These are phyloP conservation scores for Globisporangium apiculatum DNA, from an alignment of 352 stramenopile genomes.

Conservation along the genomic window DNA sequence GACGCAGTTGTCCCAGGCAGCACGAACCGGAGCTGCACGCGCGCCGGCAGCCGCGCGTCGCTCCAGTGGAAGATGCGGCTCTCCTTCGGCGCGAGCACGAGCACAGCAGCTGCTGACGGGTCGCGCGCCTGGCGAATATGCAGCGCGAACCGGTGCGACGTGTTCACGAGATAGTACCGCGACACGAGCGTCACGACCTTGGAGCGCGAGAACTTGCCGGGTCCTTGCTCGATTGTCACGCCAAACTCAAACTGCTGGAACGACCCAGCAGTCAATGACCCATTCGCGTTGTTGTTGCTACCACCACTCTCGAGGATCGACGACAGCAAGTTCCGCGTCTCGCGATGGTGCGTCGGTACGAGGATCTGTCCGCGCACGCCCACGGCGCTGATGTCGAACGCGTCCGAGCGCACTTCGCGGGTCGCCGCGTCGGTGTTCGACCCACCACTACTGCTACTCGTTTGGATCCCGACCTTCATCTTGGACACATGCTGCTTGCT, in stretches of 20 bases:
- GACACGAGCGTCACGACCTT: slow-evolving; percentile 75
- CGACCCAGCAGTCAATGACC: slow-evolving; percentile 18
- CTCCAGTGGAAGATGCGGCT: slow-evolving; percentile 80
- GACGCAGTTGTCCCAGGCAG: slow-evolving; percentile 15
- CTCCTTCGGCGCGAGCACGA: slow-evolving; percentile 41
- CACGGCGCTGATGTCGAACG: slow-evolving; percentile 75
- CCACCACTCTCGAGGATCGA: slow-evolving; percentile 30
- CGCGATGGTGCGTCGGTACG: slow-evolving; percentile 36
- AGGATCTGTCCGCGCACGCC: slow-evolving; percentile 69
- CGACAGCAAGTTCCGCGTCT: slow-evolving; percentile 38
- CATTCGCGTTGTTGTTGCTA: neutral
- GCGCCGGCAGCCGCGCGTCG: slow-evolving; percentile 51
- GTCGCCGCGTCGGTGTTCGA: slow-evolving; percentile 5
- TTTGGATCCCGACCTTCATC: slow-evolving; percentile 69
- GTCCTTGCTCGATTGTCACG: slow-evolving; percentile 81
- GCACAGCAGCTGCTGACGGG: slow-evolving; percentile 19
- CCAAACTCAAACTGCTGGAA: slow-evolving; percentile 79
- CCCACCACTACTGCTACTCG: slow-evolving; percentile 7
- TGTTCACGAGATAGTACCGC: slow-evolving; percentile 80
- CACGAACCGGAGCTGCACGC: slow-evolving; percentile 71
- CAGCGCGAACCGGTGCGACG: slow-evolving; percentile 54
- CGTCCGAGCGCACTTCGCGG: slow-evolving; percentile 55
- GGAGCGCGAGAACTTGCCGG: slow-evolving; percentile 65
- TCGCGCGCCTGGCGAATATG: slow-evolving; percentile 56
- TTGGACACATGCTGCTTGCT: slow-evolving; percentile 58